Percentiles rank a stretch among this genome's conserved stretches.
Evolutionary conservation across 2,329 filamentous ascomycete species (phyloP).

Genomic region (Thelonectria olida): DNA sequence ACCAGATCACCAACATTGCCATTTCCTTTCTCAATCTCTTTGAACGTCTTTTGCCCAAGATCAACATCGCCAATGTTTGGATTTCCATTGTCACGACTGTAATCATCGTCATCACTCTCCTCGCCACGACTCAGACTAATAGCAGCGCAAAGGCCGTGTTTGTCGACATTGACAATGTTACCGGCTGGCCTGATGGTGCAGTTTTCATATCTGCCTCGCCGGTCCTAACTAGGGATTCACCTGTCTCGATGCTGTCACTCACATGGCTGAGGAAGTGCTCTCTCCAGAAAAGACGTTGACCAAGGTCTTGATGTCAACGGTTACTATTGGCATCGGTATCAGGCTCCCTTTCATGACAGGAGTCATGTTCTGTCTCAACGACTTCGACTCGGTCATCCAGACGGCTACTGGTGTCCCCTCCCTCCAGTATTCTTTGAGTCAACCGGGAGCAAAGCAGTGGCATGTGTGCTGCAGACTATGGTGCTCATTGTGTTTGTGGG

Average conservation of each 20-base stretch:
- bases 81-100: not conserved
- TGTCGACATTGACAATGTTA: not conserved
- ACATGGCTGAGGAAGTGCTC: conserved; percentile 20
- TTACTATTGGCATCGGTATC: not conserved
- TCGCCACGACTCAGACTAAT: not conserved
- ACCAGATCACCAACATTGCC: not conserved
- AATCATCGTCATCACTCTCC: not conserved
- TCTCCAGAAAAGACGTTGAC: conserved; percentile 1
- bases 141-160: not conserved
- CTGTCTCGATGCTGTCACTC: conserved; percentile 8
- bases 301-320: not conserved
- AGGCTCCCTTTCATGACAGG: not conserved
- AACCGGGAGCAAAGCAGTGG: not conserved
- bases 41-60: not conserved
- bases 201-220: conserved; percentile 11
- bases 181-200: conserved; percentile 11
- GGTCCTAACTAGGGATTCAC: conserved; percentile 21
- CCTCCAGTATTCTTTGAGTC: conserved; percentile 6
- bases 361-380: conserved; percentile 9
- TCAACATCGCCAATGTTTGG: not conserved
- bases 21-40: not conserved
- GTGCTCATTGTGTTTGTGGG: not conserved
- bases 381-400: not conserved
- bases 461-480: not conserved
- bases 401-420: conserved; percentile 2